Evolutionary conservation across 1,284 basidiomycete genomes (phyloP).

Genomic region (Ustilago loliicola): DNA sequence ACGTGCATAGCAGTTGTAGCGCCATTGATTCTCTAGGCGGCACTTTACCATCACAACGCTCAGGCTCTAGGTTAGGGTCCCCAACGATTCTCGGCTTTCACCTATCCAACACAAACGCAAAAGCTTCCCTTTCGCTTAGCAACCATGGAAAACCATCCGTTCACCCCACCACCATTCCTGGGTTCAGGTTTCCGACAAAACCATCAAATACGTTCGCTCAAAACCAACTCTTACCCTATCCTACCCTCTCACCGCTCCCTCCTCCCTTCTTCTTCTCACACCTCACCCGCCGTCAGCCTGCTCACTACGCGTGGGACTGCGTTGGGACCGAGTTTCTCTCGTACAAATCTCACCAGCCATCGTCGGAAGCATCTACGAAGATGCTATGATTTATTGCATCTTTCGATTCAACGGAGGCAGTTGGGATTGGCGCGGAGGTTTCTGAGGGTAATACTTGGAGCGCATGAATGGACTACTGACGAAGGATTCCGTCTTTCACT

Average conservation of each 20-base stretch:
- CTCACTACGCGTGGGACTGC: conserved; percentile 11
- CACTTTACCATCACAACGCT: too few relatives aligned
- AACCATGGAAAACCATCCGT: conserved; percentile 21
- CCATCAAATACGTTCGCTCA: conserved; percentile 36
- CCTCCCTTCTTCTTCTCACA: conserved; percentile 19
- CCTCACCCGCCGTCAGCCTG: conserved; percentile 18
- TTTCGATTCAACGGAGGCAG: conserved; percentile 24
- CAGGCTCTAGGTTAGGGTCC: too few relatives aligned
- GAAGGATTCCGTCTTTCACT: conserved; percentile 16
- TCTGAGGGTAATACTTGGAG: conserved; percentile 20
- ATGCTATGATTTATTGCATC: conserved; percentile 33
- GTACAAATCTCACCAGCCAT: conserved; percentile 10
- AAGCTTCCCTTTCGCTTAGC: neutral
- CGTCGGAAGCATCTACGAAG: conserved; percentile 29
- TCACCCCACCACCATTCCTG: conserved; percentile 27
- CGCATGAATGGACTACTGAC: conserved; percentile 40
- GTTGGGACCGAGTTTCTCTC: neutral
- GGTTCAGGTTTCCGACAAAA: conserved; percentile 27
- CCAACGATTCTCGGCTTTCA: too few relatives aligned
- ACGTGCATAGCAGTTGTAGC: too few relatives aligned
- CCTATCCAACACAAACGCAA: too few relatives aligned
- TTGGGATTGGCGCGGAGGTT: conserved; percentile 17
- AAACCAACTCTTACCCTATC: conserved; percentile 34
- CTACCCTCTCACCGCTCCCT: conserved; percentile 26
- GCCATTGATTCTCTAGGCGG: too few relatives aligned